Evolutionary conservation across 495 filamentous ascomycete species (phyloP), one percentile per base, ranked within the genome.

Genomic region (Penicillium egyptiacum): DNA sequence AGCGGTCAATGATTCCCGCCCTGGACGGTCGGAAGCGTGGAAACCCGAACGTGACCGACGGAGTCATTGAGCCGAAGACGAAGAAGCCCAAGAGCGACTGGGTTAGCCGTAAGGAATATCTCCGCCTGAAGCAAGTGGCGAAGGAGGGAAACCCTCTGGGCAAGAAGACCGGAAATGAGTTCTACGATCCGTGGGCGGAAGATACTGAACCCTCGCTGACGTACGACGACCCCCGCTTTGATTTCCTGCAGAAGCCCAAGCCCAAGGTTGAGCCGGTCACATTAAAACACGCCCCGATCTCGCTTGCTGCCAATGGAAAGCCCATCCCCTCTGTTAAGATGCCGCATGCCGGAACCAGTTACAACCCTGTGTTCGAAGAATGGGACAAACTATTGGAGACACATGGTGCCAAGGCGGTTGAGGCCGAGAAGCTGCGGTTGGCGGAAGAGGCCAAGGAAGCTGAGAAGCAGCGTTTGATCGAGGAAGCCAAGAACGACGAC

Each of bases 301-400:
- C 92, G 5, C 80, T 97, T 16, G 78, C 90, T 25, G 88, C 85
- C 33, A 88, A 82, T 65, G 91, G 90, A 8, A 92, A 90, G 60
- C 64, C 78, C 0, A 74, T 96, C 16, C 88, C 91, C 2, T 84
- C 90, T n/a, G 87, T 98, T 6, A 77, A 80, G 56, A 86, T 81
- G 55, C 94, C 94, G 3, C 83, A 83, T 17, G 90, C 85, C 2
- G 92, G 90, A 41, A 87, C 83, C 66, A 95, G 90, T 67, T 98
- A 98, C 70, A 98, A 98, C 64, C 94, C 94, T 0, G 76, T 79
- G 8, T 94, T 93, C 55, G 79, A 84, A 55, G 90, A 96, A 49
- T 98, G 93, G 81, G 85, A 89, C 53, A 77, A 80, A 11, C 81
- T 93, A 5, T 73, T 96, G 40, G 79, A 81, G 19, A 79, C 82